phyloP scores from a whole-genome alignment of 805 yeast species.

The Cyberlindnera amylophila region DNA sequence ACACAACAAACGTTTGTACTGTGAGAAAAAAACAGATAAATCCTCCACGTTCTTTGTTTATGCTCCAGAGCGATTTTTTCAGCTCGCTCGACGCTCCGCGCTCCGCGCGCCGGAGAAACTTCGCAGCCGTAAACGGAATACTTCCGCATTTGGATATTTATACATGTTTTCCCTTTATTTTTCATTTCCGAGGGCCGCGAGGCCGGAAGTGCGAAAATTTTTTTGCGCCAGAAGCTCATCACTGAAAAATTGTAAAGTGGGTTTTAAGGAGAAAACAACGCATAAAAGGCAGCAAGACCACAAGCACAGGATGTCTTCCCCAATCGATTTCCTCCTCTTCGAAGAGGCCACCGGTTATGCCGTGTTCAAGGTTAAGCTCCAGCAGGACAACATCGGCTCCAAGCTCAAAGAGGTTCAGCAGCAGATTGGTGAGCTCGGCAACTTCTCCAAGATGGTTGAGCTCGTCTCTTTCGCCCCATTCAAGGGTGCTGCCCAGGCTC shows the following conservation, averaged over 20 bases:
- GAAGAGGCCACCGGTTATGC: slow-evolving; percentile 99
- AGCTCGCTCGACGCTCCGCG: background rate
- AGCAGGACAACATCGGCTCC: slow-evolving; percentile 92
- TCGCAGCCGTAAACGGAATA: background rate
- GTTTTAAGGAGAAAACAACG: background rate
- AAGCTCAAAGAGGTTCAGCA: slow-evolving; percentile 92
- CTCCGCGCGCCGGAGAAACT: no score
- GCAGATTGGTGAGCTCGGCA: slow-evolving; percentile 78
- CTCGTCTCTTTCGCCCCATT: slow-evolving; percentile 95
- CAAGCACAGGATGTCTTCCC: slow-evolving; percentile 42
- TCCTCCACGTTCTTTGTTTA: slow-evolving; percentile 3
- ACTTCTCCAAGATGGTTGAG: slow-evolving; percentile 89
- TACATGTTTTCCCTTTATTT: no score
- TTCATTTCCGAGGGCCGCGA: background rate
- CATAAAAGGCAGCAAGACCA: background rate
- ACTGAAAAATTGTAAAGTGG: background rate
- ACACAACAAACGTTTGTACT: no score
- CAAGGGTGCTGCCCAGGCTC: slow-evolving; percentile 99
- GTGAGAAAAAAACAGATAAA: no score
- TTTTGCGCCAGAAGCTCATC: slow-evolving; percentile 3
- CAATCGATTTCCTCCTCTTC: slow-evolving; percentile 82
- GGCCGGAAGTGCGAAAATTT: slow-evolving; percentile 12
- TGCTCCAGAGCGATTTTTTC: slow-evolving; percentile 2
- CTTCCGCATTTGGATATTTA: no score
- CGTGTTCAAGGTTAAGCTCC: slow-evolving; percentile 86